Evolutionary conservation across 1,139 yeast species (phyloP), one percentile per base, ranked within the genome.

Genomic region (Petasospora rhodanensis): DNA sequence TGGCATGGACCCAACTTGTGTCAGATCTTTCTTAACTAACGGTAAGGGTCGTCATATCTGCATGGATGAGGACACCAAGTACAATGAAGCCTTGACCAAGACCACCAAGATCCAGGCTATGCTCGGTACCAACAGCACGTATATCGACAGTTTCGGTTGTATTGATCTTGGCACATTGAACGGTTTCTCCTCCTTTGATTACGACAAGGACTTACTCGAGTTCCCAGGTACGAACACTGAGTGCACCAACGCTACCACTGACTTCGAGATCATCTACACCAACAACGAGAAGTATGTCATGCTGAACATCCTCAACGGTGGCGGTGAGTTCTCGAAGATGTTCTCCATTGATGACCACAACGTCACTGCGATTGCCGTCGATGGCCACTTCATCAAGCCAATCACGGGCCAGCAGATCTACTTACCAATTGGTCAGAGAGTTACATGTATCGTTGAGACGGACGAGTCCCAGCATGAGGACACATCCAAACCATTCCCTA

Each of bases 401-500:
- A 64, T 67, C 38, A 18, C 26, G 4, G 35, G 34, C n/a, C 38
- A 70, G 32, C 66, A 75, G 47, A 45, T 82, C 24, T 75, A 79
- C 45, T 60, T 83, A 24, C 76, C 87, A 1, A 80, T 77, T 16
- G 94, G 89, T 14, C 95, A 84, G 61, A 67, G 95, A 47, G 80
- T 80, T 54, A 71, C 83, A 3, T 74, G 74, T 3, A 55, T 77
- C 39, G 51, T 79, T n/a, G 61, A 33, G 11, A 37, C 46, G 7
- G 34, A 34, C 17, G 37, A 32, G 5, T n/a, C n/a, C n/a, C n/a
- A n/a, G n/a, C n/a, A n/a, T n/a, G n/a, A n/a, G n/a, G n/a, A n/a
- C n/a, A n/a, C n/a, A n/a, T n/a, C n/a, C n/a, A n/a, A n/a, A n/a
- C n/a, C n/a, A n/a, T 35, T 31, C 7, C 37, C 36, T 7, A 38